Evolutionary conservation across 1,284 basidiomycete genomes (phyloP).

Genomic region (Cryptococcus depauperatus): DNA sequence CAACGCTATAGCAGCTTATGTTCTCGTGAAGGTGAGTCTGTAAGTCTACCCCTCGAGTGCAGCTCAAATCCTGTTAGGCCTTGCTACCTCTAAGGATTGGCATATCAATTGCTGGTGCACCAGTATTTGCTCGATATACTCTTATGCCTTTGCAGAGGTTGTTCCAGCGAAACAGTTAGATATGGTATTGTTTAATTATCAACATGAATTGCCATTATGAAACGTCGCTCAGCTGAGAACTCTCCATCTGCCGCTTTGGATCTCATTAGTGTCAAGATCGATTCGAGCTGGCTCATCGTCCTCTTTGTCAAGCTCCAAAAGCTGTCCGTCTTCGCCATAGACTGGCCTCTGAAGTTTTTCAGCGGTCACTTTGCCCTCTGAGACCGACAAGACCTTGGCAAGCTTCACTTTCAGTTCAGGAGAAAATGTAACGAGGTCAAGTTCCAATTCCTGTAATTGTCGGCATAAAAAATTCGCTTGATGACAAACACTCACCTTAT

Average conservation of each 20-base stretch:
- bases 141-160: conserved; percentile 53
- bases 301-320: not conserved
- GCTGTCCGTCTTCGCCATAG: conserved; percentile 3
- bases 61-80: conserved; percentile 50
- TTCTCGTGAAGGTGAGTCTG: conserved; percentile 63
- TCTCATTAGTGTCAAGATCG: not conserved
- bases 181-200: no score
- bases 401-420: conserved; percentile 29
- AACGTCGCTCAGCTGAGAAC: no score
- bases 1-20: conserved; percentile 67
- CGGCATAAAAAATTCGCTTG: not conserved
- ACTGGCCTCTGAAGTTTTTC: conserved; percentile 7
- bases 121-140: conserved; percentile 60
- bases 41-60: not conserved
- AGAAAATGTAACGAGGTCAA: conserved; percentile 32
- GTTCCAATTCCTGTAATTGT: conserved; percentile 24
- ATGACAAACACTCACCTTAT: conserved; percentile 24
- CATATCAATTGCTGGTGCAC: conserved; percentile 64
- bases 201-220: no score
- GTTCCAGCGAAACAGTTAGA: conserved; percentile 1
- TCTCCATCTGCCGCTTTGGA: conserved; percentile 2
- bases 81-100: conserved; percentile 68
- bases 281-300: not conserved
- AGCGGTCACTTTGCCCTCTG: not conserved
- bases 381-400: conserved; percentile 11